These are phyloP conservation scores for Dunaliella salina DNA, from an alignment of 163 green algal genomes.

Conservation along the genomic window DNA sequence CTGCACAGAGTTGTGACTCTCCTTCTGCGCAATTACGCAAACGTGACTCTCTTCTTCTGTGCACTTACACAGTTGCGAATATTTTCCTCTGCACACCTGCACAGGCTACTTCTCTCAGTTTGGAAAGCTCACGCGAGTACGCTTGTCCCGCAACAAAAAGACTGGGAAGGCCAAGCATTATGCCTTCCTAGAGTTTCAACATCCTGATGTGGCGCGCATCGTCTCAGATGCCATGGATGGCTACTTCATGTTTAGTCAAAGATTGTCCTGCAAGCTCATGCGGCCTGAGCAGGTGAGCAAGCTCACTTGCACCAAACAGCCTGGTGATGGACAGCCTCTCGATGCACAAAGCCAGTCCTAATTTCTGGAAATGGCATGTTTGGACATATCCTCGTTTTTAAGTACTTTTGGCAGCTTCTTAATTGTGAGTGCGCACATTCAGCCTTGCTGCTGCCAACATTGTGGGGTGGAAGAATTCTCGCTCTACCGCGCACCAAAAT, in stretches of 20 bases:
- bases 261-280: constrained; percentile 39
- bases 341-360: too few species aligned
- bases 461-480: too few species aligned
- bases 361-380: constrained; percentile 2
- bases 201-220: constrained; percentile 83
- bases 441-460: too few species aligned
- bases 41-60: too few species aligned
- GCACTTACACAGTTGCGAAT: too few species aligned
- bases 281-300: constrained; percentile 13
- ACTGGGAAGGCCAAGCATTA: constrained; percentile 84
- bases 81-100: too few species aligned
- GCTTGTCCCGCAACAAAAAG: constrained; percentile 87
- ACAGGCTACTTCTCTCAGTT: constrained; percentile 95
- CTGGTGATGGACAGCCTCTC: too few species aligned
- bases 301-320: neutral
- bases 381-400: constrained; percentile 17
- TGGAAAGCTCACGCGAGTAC: constrained; percentile 75
- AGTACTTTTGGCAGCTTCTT: too few species aligned
- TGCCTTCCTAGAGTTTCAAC: constrained; percentile 91
- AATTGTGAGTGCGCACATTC: too few species aligned
- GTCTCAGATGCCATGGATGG: constrained; percentile 92
- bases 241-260: constrained; percentile 89
- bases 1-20: too few species aligned
- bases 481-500: too few species aligned
- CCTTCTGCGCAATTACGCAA: too few species aligned